Evolutionary conservation across 163 green algal genomes (phyloP), one percentile per base, ranked within the genome.

Genomic region (Chloromonas sp.): DNA sequence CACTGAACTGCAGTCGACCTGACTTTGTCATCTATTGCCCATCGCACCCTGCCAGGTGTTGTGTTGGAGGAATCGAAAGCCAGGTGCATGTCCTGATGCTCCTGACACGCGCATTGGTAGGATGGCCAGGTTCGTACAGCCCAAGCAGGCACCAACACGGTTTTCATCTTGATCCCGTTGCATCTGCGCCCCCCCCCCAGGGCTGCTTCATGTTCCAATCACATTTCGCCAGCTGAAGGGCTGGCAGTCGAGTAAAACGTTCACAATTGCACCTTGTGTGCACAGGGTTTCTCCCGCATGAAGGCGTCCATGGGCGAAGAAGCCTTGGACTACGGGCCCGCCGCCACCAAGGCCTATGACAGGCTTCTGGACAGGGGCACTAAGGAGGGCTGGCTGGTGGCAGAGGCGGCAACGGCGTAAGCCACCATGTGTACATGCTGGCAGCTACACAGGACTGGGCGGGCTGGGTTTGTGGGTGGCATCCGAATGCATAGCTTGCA

Each of bases 271-370:
- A 61, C 81, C 58, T 61, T 79, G 8, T 58, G 58, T 60, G 13
- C 36, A 2, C 71, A 88, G 82, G 89, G 89, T 71, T 70, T 92
- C 2, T 61, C 71, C 58, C 86, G 89, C 60, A 78, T 92, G n/a
- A 78, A 82, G 71, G 57, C 78, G 1, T 71, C 15, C 58, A 60
- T 93, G 59, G 86, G 83, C 1, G 89, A 92, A 15, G 89, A 92
- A 82, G 88, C 88, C 5, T 14, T 91, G 79, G 88, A 91, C 82
- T 91, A 86, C 70, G 87, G 87, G 1, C 78, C 87, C 0, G 66
- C 71, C 0, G 84, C 87, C 3, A 60, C 61, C 11, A 14, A 59
- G 13, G 84, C 85, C 62, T 86, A 88, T 78, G 66, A 71, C 14
- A 71, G 78, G 57, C 74, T 89, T 0, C 58, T 66, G 0, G 61